Conservation (phyloP, 2,329 filamentous ascomycete genomes). For the Pezicula radicicola region DNA sequence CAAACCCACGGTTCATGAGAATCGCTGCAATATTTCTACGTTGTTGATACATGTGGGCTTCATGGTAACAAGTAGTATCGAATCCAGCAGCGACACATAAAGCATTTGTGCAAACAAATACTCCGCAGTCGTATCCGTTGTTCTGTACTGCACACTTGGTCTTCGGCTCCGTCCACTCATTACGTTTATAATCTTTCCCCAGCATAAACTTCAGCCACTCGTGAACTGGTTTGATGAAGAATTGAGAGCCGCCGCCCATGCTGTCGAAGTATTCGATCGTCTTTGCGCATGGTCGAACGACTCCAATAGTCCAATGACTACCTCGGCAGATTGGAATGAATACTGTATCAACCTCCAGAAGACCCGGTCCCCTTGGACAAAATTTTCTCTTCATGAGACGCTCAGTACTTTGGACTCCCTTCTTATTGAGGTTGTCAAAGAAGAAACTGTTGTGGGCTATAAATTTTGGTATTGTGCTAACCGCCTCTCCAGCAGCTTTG, state of each 20-base stretch:
- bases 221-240: conserved; percentile 40
- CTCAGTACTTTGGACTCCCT: conserved; percentile 44
- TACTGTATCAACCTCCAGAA: conserved; percentile 64
- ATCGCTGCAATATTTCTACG: conserved; percentile 61
- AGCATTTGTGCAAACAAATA: conserved; percentile 72
- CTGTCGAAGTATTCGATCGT: conserved; percentile 70
- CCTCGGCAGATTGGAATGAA: conserved; percentile 66
- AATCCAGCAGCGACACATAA: conserved; percentile 49
- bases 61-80: conserved; percentile 40
- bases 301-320: conserved; percentile 69
- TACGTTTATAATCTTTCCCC: conserved; percentile 47
- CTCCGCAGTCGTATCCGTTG: conserved; percentile 74
- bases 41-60: conserved; percentile 55
- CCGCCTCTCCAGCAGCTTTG: conserved; percentile 22
- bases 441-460: conserved; percentile 65
- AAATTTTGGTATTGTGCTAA: conserved; percentile 53
- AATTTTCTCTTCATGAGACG: conserved; percentile 56
- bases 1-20: conserved; percentile 65
- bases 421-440: conserved; percentile 50
- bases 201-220: conserved; percentile 59
- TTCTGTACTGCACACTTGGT: conserved; percentile 53
- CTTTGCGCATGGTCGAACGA: conserved; percentile 58
- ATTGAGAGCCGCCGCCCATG: conserved; percentile 40
- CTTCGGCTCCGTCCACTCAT: conserved; percentile 58
- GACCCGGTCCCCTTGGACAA: conserved; percentile 51